Percentiles rank a stretch among this genome's conserved stretches.
phyloP scores from a whole-genome alignment of 805 yeast species.

The Pichia manshurica region DNA sequence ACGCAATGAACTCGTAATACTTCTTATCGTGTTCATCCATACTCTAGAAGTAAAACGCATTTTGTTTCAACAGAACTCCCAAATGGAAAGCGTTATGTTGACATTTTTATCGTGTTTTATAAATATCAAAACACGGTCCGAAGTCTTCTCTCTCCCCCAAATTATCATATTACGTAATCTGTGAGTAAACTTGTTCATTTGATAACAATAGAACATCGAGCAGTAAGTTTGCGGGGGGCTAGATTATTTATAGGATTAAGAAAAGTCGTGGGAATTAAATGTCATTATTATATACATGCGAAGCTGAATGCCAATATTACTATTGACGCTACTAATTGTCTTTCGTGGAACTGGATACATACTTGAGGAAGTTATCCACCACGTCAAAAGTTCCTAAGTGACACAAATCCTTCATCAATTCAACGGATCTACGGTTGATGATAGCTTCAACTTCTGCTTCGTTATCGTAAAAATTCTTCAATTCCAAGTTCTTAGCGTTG shows the following conservation, averaged over 20 bases:
- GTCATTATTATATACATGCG: no score
- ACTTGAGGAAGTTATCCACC: conserved; percentile 14
- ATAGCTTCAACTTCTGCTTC: conserved; percentile 39
- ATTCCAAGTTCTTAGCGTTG: conserved; percentile 24
- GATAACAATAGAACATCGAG: no score
- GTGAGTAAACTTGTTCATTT: no score
- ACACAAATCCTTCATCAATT: conserved; percentile 34
- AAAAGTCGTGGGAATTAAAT: no score
- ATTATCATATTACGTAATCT: no score
- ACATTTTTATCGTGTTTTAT: background rate
- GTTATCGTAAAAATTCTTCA: conserved; percentile 35
- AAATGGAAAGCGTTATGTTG: background rate
- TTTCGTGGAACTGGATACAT: background rate
- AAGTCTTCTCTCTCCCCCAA: no score
- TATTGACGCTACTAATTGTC: background rate
- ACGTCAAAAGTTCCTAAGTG: conserved; percentile 14
- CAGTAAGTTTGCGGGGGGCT: no score
- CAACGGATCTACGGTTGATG: conserved; percentile 32
- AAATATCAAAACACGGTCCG: no score
- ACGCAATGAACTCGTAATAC: conserved; percentile 11
- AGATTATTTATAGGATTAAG: no score
- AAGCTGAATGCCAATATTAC: no score
- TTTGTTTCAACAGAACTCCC: no score
- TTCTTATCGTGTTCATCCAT: conserved; percentile 11
- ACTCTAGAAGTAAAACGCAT: no score